Percentiles rank a stretch among this genome's conserved stretches.
Conservation (phyloP, 1,139 yeast species). For the Taphrina betulina region DNA sequence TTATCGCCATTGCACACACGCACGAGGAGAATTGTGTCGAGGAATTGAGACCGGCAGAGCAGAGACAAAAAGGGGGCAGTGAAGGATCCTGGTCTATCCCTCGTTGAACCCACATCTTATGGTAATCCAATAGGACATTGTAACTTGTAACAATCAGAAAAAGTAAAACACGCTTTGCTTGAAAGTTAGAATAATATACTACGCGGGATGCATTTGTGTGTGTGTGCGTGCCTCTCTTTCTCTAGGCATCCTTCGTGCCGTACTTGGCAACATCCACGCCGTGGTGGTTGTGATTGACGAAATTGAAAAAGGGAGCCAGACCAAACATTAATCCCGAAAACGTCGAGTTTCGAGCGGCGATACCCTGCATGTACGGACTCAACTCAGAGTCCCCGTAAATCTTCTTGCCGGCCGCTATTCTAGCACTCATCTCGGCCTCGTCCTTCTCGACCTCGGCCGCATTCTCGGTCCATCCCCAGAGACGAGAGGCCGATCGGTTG, state of each 20-base stretch:
- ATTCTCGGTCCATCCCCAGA: slow-evolving; percentile 78
- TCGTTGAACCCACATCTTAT: background rate
- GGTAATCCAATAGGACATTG: too few species aligned
- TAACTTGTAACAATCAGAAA: too few species aligned
- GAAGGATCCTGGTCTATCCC: slow-evolving; percentile 11
- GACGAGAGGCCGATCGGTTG: slow-evolving; percentile 51
- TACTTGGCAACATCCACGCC: slow-evolving; percentile 54
- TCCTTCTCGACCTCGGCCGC: slow-evolving; percentile 68
- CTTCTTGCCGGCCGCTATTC: slow-evolving; percentile 63
- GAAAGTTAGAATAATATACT: too few species aligned
- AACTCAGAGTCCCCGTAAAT: slow-evolving; percentile 59
- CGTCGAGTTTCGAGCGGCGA: slow-evolving; percentile 77
- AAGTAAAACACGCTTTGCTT: too few species aligned
- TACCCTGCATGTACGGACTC: slow-evolving; percentile 69
- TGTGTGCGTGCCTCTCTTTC: too few species aligned
- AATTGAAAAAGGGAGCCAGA: slow-evolving; percentile 62
- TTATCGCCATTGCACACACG: slow-evolving; percentile 44
- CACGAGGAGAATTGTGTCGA: slow-evolving; percentile 28
- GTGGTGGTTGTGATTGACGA: slow-evolving; percentile 79
- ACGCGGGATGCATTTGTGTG: too few species aligned
- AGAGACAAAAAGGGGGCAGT: slow-evolving; percentile 1
- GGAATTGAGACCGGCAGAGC: slow-evolving; percentile 3
- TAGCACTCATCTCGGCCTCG: slow-evolving; percentile 68
- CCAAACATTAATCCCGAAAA: slow-evolving; percentile 64
- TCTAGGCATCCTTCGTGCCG: slow-evolving; percentile 9